Evolutionary conservation across 2,329 filamentous ascomycete species (phyloP).

Genomic region (Ophiostoma ips): DNA sequence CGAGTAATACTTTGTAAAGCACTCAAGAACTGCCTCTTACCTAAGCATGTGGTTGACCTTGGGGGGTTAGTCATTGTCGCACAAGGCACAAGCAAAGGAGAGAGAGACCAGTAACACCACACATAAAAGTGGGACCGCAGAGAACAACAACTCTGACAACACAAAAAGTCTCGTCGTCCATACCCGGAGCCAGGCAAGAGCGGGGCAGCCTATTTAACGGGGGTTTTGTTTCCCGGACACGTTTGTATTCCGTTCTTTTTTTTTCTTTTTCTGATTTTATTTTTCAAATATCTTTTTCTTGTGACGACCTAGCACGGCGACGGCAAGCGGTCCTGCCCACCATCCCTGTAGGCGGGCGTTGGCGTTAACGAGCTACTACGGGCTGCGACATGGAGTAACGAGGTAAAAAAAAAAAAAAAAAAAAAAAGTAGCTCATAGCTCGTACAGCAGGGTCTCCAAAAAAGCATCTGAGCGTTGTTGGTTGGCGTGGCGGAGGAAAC

Average conservation of each 20-base stretch:
- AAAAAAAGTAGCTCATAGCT: not conserved
- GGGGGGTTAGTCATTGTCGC: no score
- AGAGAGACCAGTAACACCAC: not conserved
- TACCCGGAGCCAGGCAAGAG: not conserved
- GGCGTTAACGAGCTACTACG: no score
- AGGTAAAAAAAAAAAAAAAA: no score
- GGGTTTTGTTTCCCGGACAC: not conserved
- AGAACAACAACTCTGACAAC: not conserved
- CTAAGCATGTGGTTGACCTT: no score
- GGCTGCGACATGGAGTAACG: not conserved
- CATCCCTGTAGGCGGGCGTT: slow-evolving; percentile 5
- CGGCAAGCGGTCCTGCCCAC: slow-evolving; percentile 15
- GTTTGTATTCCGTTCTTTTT: not conserved
- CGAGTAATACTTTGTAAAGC: no score
- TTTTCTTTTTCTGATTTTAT: no score
- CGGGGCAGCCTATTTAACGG: not conserved
- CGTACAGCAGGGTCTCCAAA: no score
- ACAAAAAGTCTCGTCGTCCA: not conserved
- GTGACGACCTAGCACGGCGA: slow-evolving; percentile 11
- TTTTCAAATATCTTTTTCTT: no score
- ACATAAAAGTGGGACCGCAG: not conserved
- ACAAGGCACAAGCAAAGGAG: no score
- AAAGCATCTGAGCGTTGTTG: no score
- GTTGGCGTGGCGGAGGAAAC: not conserved
- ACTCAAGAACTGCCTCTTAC: no score